Conservation (phyloP, 2,329 filamentous ascomycete species). For the Trichoderma atrobrunneum region DNA sequence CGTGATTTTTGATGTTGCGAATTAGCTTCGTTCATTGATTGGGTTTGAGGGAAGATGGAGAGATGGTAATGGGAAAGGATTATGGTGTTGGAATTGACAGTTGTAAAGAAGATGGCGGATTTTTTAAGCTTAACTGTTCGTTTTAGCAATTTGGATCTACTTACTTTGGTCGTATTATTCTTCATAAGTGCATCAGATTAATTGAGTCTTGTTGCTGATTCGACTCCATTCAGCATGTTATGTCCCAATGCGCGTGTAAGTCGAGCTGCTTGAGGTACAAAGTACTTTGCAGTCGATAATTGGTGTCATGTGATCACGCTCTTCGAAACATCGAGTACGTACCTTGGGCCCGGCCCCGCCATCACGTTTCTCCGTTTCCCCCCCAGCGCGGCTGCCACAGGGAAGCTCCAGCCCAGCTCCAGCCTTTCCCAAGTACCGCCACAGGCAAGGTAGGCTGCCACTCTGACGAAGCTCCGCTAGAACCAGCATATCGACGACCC, state of each 20-base stretch:
- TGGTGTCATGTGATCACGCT: not conserved
- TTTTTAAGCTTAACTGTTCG: not conserved
- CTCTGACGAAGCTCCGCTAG: constrained; percentile 40
- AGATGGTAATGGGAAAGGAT: not conserved
- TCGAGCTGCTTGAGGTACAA: not conserved
- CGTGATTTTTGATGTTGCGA: not conserved
- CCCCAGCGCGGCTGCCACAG: constrained; percentile 10
- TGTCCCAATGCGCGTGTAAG: not conserved
- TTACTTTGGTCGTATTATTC: not conserved
- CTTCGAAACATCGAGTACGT: not conserved
- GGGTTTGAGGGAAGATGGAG: not conserved
- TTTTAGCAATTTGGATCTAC: accelerated
- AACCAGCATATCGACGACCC: constrained; percentile 22
- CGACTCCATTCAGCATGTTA: not conserved
- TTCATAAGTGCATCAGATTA: not conserved
- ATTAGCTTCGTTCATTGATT: not conserved
- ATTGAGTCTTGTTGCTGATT: not conserved
- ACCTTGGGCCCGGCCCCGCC: constrained; percentile 23
- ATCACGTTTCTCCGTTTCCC: constrained; percentile 31
- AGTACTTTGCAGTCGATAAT: not conserved
- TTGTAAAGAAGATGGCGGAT: not conserved
- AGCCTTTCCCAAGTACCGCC: constrained; percentile 25
- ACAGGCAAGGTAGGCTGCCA: constrained; percentile 35
- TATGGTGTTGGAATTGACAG: not conserved
- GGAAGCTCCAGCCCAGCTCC: constrained; percentile 27